Conservation (phyloP, 2,329 filamentous ascomycete species). For the Pestalotiopsis sp. region DNA sequence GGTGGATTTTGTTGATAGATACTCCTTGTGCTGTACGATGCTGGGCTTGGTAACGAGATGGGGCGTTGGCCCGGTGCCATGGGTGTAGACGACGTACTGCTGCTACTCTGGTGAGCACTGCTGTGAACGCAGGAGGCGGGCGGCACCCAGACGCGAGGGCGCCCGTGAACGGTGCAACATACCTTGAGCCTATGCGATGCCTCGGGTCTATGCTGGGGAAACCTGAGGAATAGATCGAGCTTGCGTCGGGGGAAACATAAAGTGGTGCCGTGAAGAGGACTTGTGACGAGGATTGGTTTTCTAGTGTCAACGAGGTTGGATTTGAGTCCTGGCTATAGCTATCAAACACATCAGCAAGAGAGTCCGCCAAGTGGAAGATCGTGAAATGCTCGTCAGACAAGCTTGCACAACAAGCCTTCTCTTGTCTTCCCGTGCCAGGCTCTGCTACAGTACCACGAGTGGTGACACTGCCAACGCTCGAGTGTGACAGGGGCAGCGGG, state of each 20-base stretch:
- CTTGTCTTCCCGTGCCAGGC: slow-evolving; percentile 37
- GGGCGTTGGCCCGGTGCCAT: slow-evolving; percentile 62
- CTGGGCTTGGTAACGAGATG: slow-evolving; percentile 53
- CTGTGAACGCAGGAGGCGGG: slow-evolving; percentile 17
- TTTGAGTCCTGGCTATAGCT: slow-evolving; percentile 60
- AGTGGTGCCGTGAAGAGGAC: slow-evolving; percentile 55
- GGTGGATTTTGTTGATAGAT: slow-evolving; percentile 56
- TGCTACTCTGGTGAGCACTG: slow-evolving; percentile 41
- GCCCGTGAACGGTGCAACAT: slow-evolving; percentile 37
- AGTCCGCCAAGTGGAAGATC: slow-evolving; percentile 25
- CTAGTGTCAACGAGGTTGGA: slow-evolving; percentile 55
- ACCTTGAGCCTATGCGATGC: slow-evolving; percentile 58
- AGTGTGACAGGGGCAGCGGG: slow-evolving; percentile 45
- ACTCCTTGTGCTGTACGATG: slow-evolving; percentile 49
- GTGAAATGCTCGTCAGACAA: slow-evolving; percentile 30
- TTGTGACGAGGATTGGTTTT: slow-evolving; percentile 52
- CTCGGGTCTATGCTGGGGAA: slow-evolving; percentile 55
- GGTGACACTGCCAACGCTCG: slow-evolving; percentile 49
- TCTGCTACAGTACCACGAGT: slow-evolving; percentile 31
- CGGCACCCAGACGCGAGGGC: slow-evolving; percentile 9
- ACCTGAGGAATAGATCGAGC: slow-evolving; percentile 51
- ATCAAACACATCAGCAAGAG: slow-evolving; percentile 35
- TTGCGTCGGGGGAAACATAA: slow-evolving; percentile 52
- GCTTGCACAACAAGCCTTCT: slow-evolving; percentile 37
- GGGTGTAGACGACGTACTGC: slow-evolving; percentile 53